Base-by-base conservation (phyloP, 805 yeast genomes). In the Ogataea degrootiae region DNA sequence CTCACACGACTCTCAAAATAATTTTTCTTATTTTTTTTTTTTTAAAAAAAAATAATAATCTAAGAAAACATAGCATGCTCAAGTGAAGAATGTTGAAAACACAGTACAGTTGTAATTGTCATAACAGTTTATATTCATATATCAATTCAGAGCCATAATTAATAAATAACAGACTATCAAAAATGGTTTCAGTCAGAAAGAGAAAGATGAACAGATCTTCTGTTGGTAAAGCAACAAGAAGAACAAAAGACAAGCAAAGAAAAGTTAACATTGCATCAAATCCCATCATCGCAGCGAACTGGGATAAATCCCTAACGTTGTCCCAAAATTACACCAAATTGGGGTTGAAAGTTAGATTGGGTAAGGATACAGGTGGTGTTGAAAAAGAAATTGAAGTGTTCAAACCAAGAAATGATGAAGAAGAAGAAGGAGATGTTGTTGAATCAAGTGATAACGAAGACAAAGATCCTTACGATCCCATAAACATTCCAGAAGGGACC, bases 281-380 rank as follows among this genome's bases (percentile, higher is more conserved):
- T 61, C 87, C 96, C 2, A 79, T 94, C 52, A 86, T 94, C 52
- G 95, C 89, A 5, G 87, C 81, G 34, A 78, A 90, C 65, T 94
- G 99, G 99, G 96, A 94, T 67, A 77, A 82, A 49, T 76, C 78
- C 12, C 73, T 84, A 47, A 91, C 98, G 0, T 70, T 91, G 50
- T 75, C 81, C 44, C 98, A 94, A 63, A 94, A 94, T 66, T 92
- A 94, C 69, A 83, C 83, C 57, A 80, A 74, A 53, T 69, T 94
- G 29, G 99, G 99, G 3, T 72, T 94, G 45, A 72, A 80, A 35
- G 74, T 86, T 11, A 80, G 81, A 55, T 66, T 91, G 35, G 85
- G 85, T 23, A 70, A 67, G 16, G 73, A 80, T 1, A 81, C 96
- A 1, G 98, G 97, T 50, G 97, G 97, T 42, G 69, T 67, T n/a